Percentiles rank a stretch among this genome's conserved stretches.
These are phyloP conservation scores for Phtheirospermum japonicum DNA, from an alignment of 257 asterid species.

Conservation along the genomic window DNA sequence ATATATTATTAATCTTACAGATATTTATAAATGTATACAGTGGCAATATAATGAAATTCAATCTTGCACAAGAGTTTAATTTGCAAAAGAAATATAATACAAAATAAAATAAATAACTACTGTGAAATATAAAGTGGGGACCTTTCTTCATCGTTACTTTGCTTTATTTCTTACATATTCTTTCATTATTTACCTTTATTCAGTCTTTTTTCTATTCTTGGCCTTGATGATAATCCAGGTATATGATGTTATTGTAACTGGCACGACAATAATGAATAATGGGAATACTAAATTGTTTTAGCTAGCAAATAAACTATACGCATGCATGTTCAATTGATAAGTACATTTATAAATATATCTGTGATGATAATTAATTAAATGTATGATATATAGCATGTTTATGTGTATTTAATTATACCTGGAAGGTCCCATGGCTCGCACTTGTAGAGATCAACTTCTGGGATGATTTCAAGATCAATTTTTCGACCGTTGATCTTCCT, in stretches of 20 bases:
- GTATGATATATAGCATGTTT: background rate
- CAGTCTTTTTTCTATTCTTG: background rate
- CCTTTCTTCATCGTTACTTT: background rate
- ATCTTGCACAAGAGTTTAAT: too few relatives aligned
- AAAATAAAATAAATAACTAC: too few relatives aligned
- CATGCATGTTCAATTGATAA: background rate
- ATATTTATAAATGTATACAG: too few relatives aligned
- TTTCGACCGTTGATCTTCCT: slow-evolving; percentile 84
- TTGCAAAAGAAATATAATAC: too few relatives aligned
- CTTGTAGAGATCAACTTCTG: slow-evolving; percentile 98
- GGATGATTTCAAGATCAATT: slow-evolving; percentile 90
- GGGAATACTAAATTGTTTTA: background rate
- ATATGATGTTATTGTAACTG: slow-evolving; percentile 1
- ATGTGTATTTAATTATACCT: slow-evolving; percentile 41
- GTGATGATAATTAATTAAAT: background rate
- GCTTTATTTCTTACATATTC: too few relatives aligned
- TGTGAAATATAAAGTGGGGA: too few relatives aligned
- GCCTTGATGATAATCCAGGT: slow-evolving; percentile 7
- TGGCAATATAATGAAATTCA: too few relatives aligned
- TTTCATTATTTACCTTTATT: too few relatives aligned
- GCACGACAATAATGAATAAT: background rate
- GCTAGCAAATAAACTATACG: background rate
- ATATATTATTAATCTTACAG: too few relatives aligned
- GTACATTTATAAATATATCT: background rate
- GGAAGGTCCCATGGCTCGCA: slow-evolving; percentile 99